Evolutionary conservation across 139 green algal genomes (phyloP).

Genomic region (Chlamydomonas incerta): DNA sequence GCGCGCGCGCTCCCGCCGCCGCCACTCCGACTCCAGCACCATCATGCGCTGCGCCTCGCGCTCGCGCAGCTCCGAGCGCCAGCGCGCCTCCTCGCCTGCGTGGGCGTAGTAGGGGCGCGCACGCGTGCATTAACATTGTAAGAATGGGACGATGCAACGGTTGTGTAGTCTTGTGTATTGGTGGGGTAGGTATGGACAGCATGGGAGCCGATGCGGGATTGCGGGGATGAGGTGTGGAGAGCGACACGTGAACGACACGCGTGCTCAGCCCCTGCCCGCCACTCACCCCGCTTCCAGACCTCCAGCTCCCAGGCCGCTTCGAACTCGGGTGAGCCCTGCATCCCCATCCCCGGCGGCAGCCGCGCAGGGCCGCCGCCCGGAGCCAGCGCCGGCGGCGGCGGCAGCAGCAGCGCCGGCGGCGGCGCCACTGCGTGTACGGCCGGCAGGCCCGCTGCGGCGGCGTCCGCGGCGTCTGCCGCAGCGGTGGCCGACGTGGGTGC

Average conservation of each 20-base stretch:
- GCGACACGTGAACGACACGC: no score
- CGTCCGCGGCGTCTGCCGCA: neutral
- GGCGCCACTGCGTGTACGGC: neutral
- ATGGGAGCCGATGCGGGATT: no score
- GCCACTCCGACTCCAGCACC: conserved; percentile 75
- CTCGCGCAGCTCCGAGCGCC: conserved; percentile 56
- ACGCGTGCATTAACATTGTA: no score
- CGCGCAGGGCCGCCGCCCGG: neutral
- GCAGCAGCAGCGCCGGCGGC: neutral
- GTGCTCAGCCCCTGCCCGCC: no score
- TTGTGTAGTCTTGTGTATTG: no score
- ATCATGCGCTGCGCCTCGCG: conserved; percentile 70
- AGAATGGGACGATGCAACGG: no score
- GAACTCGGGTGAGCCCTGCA: conserved; percentile 53
- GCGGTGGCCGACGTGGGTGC: neutral
- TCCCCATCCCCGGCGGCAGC: neutral
- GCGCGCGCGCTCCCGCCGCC: conserved; percentile 55
- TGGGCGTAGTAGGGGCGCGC: neutral
- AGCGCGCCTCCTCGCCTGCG: conserved; percentile 66
- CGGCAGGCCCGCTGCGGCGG: neutral
- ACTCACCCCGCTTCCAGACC: conserved; percentile 70
- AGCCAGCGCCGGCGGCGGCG: neutral
- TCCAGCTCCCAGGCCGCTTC: conserved; percentile 74
- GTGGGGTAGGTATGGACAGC: no score
- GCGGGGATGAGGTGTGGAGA: no score